Percentiles rank a stretch among this genome's conserved stretches.
These are phyloP conservation scores for Phoma sp. DNA, from an alignment of 2,329 filamentous ascomycete genomes.

Conservation along the genomic window DNA sequence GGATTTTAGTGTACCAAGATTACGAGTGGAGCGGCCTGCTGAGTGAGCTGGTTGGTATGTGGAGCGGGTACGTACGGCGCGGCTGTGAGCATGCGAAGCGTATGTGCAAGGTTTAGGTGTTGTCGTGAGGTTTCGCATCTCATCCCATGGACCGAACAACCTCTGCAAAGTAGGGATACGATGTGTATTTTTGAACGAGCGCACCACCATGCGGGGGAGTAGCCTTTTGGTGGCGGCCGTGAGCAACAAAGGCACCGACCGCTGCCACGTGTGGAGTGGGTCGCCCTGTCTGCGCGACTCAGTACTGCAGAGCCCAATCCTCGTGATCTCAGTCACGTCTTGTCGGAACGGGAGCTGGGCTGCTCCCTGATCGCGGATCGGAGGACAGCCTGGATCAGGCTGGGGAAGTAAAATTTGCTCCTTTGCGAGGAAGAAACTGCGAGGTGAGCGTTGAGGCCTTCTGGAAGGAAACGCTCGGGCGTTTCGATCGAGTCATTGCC, in stretches of 20 bases:
- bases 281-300: neutral
- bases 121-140: no score
- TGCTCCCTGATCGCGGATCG: neutral
- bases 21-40: constrained; percentile 16
- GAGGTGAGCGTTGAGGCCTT: neutral
- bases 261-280: constrained; percentile 15
- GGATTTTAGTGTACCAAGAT: constrained; percentile 20
- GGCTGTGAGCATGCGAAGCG: neutral
- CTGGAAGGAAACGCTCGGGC: constrained; percentile 17
- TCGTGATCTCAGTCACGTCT: neutral
- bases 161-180: neutral
- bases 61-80: neutral
- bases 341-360: neutral
- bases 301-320: neutral
- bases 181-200: no score
- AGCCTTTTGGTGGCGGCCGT: neutral
- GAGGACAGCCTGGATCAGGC: constrained; percentile 8
- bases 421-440: neutral
- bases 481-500: constrained; percentile 4
- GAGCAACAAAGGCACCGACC: neutral
- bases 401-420: constrained; percentile 14
- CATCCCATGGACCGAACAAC: no score
- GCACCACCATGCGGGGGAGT: constrained; percentile 15
- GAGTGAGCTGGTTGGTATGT: constrained; percentile 1
- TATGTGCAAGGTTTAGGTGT: neutral